Evolutionary conservation across 2,329 filamentous ascomycete genomes (phyloP), one percentile per base, ranked within the genome.

Genomic region (Xylaria sp.): DNA sequence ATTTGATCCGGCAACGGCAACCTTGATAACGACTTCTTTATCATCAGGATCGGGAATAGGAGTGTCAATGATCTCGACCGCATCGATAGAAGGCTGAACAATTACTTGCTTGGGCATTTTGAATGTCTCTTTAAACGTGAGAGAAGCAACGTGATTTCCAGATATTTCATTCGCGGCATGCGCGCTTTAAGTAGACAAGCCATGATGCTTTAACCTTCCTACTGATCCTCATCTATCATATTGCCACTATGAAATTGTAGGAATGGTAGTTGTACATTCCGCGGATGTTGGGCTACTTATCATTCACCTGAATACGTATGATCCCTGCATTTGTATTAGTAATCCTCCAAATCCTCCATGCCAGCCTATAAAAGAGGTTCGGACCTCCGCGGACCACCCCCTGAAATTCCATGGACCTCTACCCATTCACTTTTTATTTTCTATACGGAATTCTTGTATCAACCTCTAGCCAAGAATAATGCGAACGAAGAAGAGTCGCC

Each of bases 1-100:
- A 67, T 83, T 83, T 9, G 75, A 77, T 9, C 80, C 81, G 13
- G 74, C 74, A 4, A 81, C 79, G 3, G 80, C 69, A 2, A 82
- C 80, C 63, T 79, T 76, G 57, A 82, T 81, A 7, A 82, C 69
- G 11, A 82, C 67, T 33, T 82, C 60, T 49, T 76, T 71, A 10
- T 75, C 72, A 4, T 73, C 72, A 3, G 79, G 77, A 23, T 71
- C 75, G 3, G 79, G 80, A 54, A 81, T 78, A 46, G 75, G 70
- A 15, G 74, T 77, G 63, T 81, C 78, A 59, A 77, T 72, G 28
- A 81, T 77, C n/a, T 79, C 72, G 72, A 80, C 75, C 31, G 75
- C 74, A n/a, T 73, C 70, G 17, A 79, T 75, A n/a, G 77, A 78
- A 65, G 71, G 69, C 15, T 73, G 67, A 10, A 81, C 73, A 36